phyloP scores from a whole-genome alignment of 2,329 filamentous ascomycete species.

The Fusarium nisikadoi region DNA sequence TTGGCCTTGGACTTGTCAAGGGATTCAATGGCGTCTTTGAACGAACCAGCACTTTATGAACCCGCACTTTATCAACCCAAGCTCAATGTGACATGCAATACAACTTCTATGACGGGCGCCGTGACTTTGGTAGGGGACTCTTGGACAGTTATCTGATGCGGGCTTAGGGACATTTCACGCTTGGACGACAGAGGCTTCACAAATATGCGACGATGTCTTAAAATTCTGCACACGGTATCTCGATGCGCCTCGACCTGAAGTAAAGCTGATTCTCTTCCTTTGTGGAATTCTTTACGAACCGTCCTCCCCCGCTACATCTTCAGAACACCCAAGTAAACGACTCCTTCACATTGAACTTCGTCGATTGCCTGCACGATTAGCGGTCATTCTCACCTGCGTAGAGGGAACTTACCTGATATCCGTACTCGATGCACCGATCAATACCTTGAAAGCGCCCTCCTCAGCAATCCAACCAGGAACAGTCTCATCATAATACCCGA shows the following conservation, averaged over 20 bases:
- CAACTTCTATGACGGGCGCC: no score
- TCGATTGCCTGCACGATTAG: conserved; percentile 53
- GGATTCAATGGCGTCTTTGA: neutral
- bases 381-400: rapidly evolving
- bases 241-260: neutral
- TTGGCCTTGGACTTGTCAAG: neutral
- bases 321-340: conserved; percentile 75
- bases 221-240: neutral
- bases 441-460: conserved; percentile 68
- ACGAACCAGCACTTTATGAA: neutral
- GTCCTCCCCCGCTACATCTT: neutral
- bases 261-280: neutral
- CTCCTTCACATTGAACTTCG: conserved; percentile 68
- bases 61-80: neutral
- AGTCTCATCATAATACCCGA: conserved; percentile 71
- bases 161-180: neutral
- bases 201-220: neutral
- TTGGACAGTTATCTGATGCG: neutral
- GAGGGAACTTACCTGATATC: conserved; percentile 68
- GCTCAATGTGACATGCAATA: conserved; percentile 4
- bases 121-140: neutral
- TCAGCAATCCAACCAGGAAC: conserved; percentile 72
- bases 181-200: neutral
- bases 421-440: conserved; percentile 69
- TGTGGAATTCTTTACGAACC: neutral